These are phyloP conservation scores for Elongisporangium prolatum DNA, from an alignment of 352 stramenopile species.

Conservation along the genomic window DNA sequence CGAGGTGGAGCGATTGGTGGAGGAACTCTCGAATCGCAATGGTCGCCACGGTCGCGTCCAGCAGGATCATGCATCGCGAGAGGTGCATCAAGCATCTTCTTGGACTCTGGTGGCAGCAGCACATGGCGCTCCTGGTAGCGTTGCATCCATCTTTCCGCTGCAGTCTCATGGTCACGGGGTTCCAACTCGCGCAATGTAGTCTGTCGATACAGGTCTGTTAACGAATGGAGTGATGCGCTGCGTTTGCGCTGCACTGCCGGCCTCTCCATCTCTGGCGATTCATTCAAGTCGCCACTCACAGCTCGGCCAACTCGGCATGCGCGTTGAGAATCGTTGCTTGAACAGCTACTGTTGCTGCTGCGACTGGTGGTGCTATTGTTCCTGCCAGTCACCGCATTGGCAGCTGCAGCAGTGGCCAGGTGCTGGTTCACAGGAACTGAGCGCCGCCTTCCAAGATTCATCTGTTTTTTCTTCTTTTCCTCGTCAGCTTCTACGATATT, in stretches of 20 bases:
- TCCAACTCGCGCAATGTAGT: conserved; percentile 3
- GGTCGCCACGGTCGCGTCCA: conserved; percentile 3
- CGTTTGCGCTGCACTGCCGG: conserved; percentile 13
- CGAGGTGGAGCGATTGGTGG: conserved; percentile 5
- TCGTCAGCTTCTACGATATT: conserved; percentile 3
- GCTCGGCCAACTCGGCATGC: neutral
- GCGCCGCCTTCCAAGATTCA: neutral
- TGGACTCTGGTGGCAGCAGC: neutral
- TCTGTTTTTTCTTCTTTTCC: conserved; percentile 4
- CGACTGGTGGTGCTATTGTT: neutral
- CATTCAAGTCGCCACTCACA: neutral
- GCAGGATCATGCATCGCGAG: neutral
- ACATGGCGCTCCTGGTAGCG: conserved; percentile 8
- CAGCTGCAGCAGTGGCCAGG: neutral
- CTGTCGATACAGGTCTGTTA: conserved; percentile 31
- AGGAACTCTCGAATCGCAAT: neutral
- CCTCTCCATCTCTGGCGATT: neutral
- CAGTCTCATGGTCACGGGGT: neutral
- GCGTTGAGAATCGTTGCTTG: neutral
- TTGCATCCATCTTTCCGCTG: neutral
- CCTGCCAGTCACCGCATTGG: neutral
- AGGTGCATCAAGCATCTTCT: neutral
- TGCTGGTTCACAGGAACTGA: neutral
- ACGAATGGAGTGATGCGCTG: conserved; percentile 42
- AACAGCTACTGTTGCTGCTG: neutral